Base-by-base conservation (phyloP, 2,329 filamentous ascomycete genomes). In the Lecanicillium sp. region DNA sequence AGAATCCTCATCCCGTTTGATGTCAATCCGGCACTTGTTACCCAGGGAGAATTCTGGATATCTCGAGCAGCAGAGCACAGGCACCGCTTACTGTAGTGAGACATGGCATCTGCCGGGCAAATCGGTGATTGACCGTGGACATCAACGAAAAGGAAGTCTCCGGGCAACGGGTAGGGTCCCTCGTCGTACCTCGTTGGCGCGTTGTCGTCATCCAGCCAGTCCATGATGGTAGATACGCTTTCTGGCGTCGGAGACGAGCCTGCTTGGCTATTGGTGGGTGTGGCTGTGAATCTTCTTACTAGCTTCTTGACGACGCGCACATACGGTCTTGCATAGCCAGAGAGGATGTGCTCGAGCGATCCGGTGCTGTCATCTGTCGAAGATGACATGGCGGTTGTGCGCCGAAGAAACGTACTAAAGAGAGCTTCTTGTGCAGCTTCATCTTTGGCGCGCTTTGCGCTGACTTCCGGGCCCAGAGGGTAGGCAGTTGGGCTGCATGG, bases 101-200 rank as follows among this genome's bases (percentile, higher is more conserved):
- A 46, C 13, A 47, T 46, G 2, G 42, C 37, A 3, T 43, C 44
- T 1, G 41, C 33, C 13, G 47, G 37, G 31, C 57, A 61, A 9
- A 30, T 32, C 1, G 46, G 32, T n/a, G 44, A 43, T 4, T 37
- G 27, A 9, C 49, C 28, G 4, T 53, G 44, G 1, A 47, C 32
- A 11, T 54, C 52, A 14, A 63, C 44, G n/a, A 49, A 58, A 6
- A 77, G 53, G 28, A 72, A 71, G 45, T 76, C 71, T 15, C 72
- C 70, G 0, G 73, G 68, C 4, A 76, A 48, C 4, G 64, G 58
- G 28, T 50, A 49, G 4, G 56, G 56, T 1, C 44, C 36, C 17
- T 39, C 43, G 6, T 44, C 37, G 6, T 51, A 44, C 6, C 31
- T 29, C 1, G 37, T 42, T 2, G 57, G 54, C 4, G 54, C 51